phyloP scores from a whole-genome alignment of 148 eudicot species.

The Rhododendron molle region DNA sequence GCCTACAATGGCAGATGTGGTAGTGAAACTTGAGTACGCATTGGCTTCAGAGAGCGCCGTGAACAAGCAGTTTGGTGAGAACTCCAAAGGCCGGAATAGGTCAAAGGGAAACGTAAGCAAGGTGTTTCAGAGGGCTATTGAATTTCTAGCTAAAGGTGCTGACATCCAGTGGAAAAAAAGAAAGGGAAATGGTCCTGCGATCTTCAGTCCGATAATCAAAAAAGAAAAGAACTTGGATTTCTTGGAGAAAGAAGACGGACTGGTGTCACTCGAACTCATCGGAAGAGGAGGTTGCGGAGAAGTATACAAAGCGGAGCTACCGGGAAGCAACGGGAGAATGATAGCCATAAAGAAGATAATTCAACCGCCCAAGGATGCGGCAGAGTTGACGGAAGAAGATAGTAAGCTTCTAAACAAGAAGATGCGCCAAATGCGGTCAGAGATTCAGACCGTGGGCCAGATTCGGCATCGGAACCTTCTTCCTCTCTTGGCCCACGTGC shows the following conservation, averaged over 20 bases:
- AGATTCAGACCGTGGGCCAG: constrained; percentile 83
- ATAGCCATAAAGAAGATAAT: constrained; percentile 79
- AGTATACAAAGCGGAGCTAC: constrained; percentile 69
- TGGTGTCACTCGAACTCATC: constrained; percentile 45
- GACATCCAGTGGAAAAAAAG: too few relatives aligned
- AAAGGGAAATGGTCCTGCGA: constrained; percentile 9
- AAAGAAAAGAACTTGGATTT: constrained; percentile 73
- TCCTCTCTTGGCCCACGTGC: constrained; percentile 73
- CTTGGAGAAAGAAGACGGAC: constrained; percentile 70
- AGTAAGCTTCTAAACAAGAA: constrained; percentile 57
- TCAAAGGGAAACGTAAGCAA: too few relatives aligned
- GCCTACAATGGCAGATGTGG: too few relatives aligned
- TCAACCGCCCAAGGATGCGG: constrained; percentile 51
- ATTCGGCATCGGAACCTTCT: constrained; percentile 83
- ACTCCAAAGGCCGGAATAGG: too few relatives aligned
- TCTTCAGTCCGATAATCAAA: constrained; percentile 75
- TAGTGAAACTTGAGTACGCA: too few relatives aligned
- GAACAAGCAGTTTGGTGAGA: too few relatives aligned
- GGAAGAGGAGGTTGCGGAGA: constrained; percentile 89
- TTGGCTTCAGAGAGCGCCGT: too few relatives aligned
- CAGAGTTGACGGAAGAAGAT: constrained; percentile 64
- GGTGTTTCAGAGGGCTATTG: too few relatives aligned
- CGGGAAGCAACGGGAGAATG: constrained; percentile 55
- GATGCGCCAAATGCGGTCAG: constrained; percentile 72
- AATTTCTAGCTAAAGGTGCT: too few relatives aligned